Base-by-base conservation (phyloP, 768 basidiomycete species). In the Leccinum rimulosum region DNA sequence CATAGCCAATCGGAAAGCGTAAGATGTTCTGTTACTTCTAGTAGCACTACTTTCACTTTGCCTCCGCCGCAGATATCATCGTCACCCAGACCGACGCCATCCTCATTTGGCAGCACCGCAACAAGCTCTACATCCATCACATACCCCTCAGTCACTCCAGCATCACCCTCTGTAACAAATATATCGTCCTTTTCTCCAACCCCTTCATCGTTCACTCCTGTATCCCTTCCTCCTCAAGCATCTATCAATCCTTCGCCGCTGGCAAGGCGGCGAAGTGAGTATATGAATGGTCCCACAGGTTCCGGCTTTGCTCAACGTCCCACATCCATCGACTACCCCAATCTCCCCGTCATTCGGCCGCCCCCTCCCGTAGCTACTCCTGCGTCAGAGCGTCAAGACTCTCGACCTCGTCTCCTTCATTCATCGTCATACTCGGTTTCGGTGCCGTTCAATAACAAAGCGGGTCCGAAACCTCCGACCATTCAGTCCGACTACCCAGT, bases 191-290 rank as follows among this genome's bases (percentile, higher is more conserved):
- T 79, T 66, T 67, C 73, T 58, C 67, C 80, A 19, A 73, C 77
- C 10, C 61, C 79, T 50, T 67, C 74, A 31, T 63, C 70, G 36
- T 80, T 80, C 60, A 73, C 70, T 17, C 60, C 76, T 50, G 75
- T 75, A 52, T 77, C 89, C 0, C 81, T 89, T 1, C 94, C 92
- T 11, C 93, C 94, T 2, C 88, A 85, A 71, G 92, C 91, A 10
- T 92, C 93, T 30, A 86, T 93, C 61, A 92, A 92, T 64, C 85
- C 88, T 28, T 87, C 88, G 17, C 80, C 89, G 6, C 77, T 93
- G 5, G 80, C 90, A 6, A 82, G 91, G 57, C 84, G 90, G 56
- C 73, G 82, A 50, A 89, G 84, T 63, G 91, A 94, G 62, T 93
- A 86, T 67, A 76, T 92, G 50, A 91, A 94, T 70, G 92, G 89